Evolutionary conservation across 106 monocot species (phyloP), one percentile per base, ranked within the genome.

Genomic region (Dendrobium huoshanense): DNA sequence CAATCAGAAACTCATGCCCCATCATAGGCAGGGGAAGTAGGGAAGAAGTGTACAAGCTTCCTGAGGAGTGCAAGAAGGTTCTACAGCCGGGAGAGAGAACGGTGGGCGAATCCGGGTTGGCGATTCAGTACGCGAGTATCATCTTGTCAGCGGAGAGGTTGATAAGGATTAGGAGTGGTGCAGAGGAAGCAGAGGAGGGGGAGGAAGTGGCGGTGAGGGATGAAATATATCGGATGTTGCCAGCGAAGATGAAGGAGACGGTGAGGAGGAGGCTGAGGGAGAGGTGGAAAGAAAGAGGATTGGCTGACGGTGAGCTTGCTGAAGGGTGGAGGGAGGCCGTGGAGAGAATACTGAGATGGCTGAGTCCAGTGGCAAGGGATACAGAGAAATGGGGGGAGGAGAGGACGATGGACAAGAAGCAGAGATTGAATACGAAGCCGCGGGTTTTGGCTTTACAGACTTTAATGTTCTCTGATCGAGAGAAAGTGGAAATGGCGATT

Each of bases 401-500:
- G 81, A 70, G 89, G 72, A 88, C 49, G 77, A 84, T 92, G 90
- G 89, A 92, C 67, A 49, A 84, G 67, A n/a, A 75, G 73, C 75
- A 55, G 79, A 72, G 90, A 41, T 86, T 88, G 70, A 78, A 82
- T 24, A 41, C 77, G 1, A n/a, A 40, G 31, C 75, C 90, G 16
- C 78, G 85, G 79, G 86, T 78, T 22, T 61, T 88, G n/a, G 37
- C 84, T 81, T 41, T 89, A 44, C 94, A 97, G 82, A 97, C 97
- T 41, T 81, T 97, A 61, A 85, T 87, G n/a, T 84, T 94, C 59
- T 80, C 97, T 2, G 89, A 91, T 73, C 77, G 48, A 81, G 95
- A 87, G 79, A 95, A 93, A 85, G 85, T 89, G 19, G 92, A 93
- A 85, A 88, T 93, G 18, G 91, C 93, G 15, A 86, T 95, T 9